Conservation (phyloP, 345 rosid species). For the Eucalyptus marginata region DNA sequence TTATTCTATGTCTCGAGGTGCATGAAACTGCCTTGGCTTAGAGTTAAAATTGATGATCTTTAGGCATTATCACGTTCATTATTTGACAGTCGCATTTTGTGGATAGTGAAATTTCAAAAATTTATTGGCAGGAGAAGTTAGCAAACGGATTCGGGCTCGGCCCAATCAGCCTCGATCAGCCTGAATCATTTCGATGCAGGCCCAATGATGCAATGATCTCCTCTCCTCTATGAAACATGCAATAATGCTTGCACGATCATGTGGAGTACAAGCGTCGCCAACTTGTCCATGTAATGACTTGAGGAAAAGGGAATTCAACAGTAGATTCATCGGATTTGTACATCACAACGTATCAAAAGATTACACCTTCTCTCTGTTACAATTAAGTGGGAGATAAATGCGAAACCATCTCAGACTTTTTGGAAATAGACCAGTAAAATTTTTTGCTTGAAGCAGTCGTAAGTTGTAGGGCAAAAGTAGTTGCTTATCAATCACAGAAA, state of each 20-base stretch:
- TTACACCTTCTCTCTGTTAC: too few species aligned
- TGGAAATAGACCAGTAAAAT: background rate
- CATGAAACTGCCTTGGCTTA: background rate
- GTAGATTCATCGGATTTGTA: background rate
- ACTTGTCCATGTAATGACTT: background rate
- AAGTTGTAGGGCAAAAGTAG: background rate
- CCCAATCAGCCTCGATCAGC: background rate
- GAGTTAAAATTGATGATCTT: background rate
- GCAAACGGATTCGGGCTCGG: background rate
- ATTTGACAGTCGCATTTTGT: background rate
- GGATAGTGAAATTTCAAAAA: background rate
- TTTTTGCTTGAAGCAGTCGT: background rate
- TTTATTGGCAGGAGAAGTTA: background rate
- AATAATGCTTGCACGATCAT: background rate
- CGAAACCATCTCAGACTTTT: background rate
- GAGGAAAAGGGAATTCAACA: background rate
- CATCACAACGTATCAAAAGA: background rate
- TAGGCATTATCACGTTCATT: background rate
- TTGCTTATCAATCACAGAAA: background rate
- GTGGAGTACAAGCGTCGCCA: background rate
- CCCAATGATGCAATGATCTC: background rate
- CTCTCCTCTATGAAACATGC: background rate
- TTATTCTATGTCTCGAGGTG: background rate
- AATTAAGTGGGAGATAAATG: background rate
- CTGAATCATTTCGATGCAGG: background rate